phyloP scores from a whole-genome alignment of 306 rosid species.

The Casuarina equisetifolia region DNA sequence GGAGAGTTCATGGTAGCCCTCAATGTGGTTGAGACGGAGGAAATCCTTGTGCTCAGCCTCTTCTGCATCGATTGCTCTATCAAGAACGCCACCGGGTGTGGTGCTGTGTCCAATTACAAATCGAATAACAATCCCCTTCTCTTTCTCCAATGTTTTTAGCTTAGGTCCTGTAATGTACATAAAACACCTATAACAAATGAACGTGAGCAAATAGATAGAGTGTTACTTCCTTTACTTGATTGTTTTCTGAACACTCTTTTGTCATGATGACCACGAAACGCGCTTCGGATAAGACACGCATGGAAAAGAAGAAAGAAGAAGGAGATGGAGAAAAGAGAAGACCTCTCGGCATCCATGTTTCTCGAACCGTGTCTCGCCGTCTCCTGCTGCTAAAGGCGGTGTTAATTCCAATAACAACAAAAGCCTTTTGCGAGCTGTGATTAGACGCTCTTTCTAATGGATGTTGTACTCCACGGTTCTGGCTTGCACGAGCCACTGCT shows the following conservation, averaged over 20 bases:
- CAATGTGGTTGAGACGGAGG: slow-evolving; percentile 68
- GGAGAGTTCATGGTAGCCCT: slow-evolving; percentile 83
- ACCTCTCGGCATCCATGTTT: slow-evolving; percentile 89
- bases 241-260: too few relatives aligned
- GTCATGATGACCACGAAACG: too few relatives aligned
- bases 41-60: slow-evolving; percentile 70
- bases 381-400: slow-evolving; percentile 87
- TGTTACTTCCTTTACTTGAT: too few relatives aligned
- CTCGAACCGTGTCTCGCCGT: slow-evolving; percentile 70
- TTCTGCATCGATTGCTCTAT: slow-evolving; percentile 71
- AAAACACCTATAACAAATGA: too few relatives aligned
- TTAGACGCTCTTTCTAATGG: slow-evolving; percentile 13
- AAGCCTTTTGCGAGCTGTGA: slow-evolving; percentile 49
- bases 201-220: too few relatives aligned
- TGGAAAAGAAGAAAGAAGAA: neutral
- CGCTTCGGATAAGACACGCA: too few relatives aligned
- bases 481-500: slow-evolving; percentile 50
- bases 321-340: too few relatives aligned
- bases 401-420: slow-evolving; percentile 84
- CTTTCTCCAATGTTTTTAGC: slow-evolving; percentile 61
- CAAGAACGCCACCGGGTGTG: slow-evolving; percentile 58
- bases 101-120: slow-evolving; percentile 85
- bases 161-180: slow-evolving; percentile 39
- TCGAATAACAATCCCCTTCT: slow-evolving; percentile 81
- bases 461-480: slow-evolving; percentile 20